A percentile compares a stretch with the other conserved stretches of the same genome.
Conservation (phyloP, 306 rosid genomes). For the Lathyrus aphaca region DNA sequence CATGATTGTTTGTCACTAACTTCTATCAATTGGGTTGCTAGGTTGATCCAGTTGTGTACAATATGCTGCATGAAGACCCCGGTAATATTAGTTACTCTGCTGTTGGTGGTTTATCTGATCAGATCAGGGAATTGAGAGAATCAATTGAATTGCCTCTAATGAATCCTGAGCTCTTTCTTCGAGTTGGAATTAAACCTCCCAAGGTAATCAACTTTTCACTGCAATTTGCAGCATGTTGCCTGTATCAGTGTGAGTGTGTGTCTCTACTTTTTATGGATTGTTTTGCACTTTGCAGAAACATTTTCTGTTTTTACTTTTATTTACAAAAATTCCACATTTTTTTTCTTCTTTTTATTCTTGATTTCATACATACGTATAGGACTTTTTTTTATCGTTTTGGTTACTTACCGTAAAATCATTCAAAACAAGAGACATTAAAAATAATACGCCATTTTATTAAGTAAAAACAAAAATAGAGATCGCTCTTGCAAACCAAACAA, state of each 20-base stretch:
- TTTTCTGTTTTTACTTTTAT: neutral
- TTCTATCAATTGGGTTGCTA: conserved; percentile 44
- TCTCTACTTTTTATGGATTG: conserved; percentile 8
- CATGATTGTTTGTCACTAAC: conserved; percentile 16
- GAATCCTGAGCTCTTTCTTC: conserved; percentile 94
- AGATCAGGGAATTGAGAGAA: conserved; percentile 95
- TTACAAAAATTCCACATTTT: neutral
- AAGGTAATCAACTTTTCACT: conserved; percentile 61
- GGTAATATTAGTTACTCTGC: conserved; percentile 98
- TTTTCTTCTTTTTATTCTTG: neutral
- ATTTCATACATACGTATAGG: neutral
- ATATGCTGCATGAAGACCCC: conserved; percentile 97
- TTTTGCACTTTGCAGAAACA: neutral
- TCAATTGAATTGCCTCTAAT: conserved; percentile 91
- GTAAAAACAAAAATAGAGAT: neutral
- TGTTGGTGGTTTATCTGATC: conserved; percentile 98
- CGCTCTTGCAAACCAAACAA: neutral
- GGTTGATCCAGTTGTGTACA: conserved; percentile 96
- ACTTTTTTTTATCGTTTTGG: neutral
- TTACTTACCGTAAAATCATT: neutral
- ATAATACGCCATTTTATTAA: neutral
- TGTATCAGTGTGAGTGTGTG: neutral
- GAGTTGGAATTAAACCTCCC: conserved; percentile 98
- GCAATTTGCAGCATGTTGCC: conserved; percentile 13
- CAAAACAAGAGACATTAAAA: neutral